Conservation (phyloP, 306 rosid species). For the Prunus dulcis region DNA sequence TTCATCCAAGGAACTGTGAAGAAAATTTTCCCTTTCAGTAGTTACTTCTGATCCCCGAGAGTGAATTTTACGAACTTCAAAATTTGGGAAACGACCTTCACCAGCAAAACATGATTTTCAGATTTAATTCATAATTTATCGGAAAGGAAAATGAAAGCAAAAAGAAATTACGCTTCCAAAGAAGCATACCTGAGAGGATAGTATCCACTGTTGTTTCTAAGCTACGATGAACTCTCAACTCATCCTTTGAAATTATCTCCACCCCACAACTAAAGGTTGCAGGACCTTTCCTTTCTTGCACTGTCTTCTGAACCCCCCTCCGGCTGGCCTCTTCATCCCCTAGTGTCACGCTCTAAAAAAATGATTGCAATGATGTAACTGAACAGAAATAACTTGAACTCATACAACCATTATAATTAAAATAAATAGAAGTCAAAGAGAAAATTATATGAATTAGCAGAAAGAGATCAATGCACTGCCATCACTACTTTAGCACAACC, state of each 20-base stretch:
- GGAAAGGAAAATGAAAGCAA: neutral
- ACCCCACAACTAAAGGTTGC: constrained; percentile 83
- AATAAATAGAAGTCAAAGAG: neutral
- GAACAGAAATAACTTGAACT: neutral
- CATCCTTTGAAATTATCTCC: constrained; percentile 83
- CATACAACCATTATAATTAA: neutral
- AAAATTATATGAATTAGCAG: neutral
- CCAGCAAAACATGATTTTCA: constrained; percentile 23
- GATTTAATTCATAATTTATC: neutral
- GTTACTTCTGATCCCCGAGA: constrained; percentile 46
- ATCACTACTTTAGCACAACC: constrained; percentile 5
- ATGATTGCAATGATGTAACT: constrained; percentile 26
- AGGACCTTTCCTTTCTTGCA: constrained; percentile 96
- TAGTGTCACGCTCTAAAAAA: constrained; percentile 79
- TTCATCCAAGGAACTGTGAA: constrained; percentile 33
- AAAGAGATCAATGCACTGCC: neutral
- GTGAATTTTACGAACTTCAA: constrained; percentile 75
- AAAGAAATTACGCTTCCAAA: neutral
- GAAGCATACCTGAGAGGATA: constrained; percentile 60
- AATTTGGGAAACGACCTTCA: constrained; percentile 71
- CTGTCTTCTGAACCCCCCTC: constrained; percentile 91
- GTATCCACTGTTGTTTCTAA: constrained; percentile 92
- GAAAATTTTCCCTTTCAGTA: constrained; percentile 29
- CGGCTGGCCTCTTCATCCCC: constrained; percentile 98
- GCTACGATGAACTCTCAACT: constrained; percentile 79